phyloP scores from a whole-genome alignment of 805 yeast species.

The Spathaspora hagerdaliae region DNA sequence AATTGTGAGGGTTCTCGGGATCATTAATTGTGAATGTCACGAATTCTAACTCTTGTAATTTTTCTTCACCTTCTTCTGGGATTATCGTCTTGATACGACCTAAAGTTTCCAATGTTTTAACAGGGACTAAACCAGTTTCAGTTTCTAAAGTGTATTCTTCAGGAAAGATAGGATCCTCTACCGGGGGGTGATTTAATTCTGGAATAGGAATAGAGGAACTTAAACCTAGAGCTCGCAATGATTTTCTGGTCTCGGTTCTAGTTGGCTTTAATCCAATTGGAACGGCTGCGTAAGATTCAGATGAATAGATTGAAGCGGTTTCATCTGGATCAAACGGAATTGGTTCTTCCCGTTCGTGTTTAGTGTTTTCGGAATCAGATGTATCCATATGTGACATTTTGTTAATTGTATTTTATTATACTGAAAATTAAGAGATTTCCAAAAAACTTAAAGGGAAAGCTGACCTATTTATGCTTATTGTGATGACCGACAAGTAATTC shows the following conservation, averaged over 20 bases:
- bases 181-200: constrained; percentile 44
- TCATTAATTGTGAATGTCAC: constrained; percentile 79
- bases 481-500: no score
- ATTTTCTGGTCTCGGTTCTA: constrained; percentile 70
- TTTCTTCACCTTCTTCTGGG: constrained; percentile 12
- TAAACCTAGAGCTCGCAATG: constrained; percentile 62
- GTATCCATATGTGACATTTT: neutral
- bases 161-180: constrained; percentile 74
- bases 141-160: constrained; percentile 91
- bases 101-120: constrained; percentile 59
- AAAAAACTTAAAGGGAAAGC: no score
- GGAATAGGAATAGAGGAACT: constrained; percentile 49
- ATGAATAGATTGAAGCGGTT: constrained; percentile 2
- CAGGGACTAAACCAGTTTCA: constrained; percentile 82
- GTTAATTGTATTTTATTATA: neutral
- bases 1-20: constrained; percentile 88
- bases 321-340: constrained; percentile 4
- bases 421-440: no score
- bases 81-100: constrained; percentile 45
- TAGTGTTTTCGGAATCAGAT: constrained; percentile 6
- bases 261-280: constrained; percentile 3
- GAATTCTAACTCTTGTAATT: constrained; percentile 71
- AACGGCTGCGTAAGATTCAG: constrained; percentile 1
- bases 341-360: neutral
- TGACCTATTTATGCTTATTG: no score